Evolutionary conservation across 2,329 filamentous ascomycete genomes (phyloP), one percentile per base, ranked within the genome.

Genomic region (Alternaria metachromatica): DNA sequence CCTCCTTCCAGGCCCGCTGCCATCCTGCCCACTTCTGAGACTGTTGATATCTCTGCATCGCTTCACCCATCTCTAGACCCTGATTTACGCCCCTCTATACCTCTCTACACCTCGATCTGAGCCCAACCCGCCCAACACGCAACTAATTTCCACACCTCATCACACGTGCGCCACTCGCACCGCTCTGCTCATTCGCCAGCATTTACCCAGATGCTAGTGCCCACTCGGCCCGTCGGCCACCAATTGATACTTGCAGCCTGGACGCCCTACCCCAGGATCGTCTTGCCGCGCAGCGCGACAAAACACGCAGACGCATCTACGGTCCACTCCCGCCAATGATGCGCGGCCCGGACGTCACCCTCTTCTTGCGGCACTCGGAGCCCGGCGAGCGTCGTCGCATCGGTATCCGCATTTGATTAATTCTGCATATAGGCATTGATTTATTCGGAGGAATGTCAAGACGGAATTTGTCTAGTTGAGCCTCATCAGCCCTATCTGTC

Each of bases 181-280:
- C 18, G 6, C n/a, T 2, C 25, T 63, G 55, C 51, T 49, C 48
- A 70, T 70, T 70, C 63, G 66, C 57, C 41, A 28, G 50, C 20
- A 60, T 53, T 60, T 58, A 46, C 55, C 58, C 51, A 67, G 21
- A 21, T 49, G 49, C 37, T 60, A 46, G 56, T 28, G 43, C 44
- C 11, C 18, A 30, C 37, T 61, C 63, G 57, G 51, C 59, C 61
- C 56, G 55, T 63, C 30, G 55, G 33, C 56, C 58, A 53, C 68
- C 64, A 72, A 69, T 72, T 50, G 44, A 21, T 67, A 66, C 45
- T 37, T 51, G 49, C 49, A 51, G 21, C n/a, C 60, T 46, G 46
- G 45, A 58, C 64, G 53, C 57, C 64, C 58, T 72, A 74, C 72
- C 72, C 70, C 73, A 70, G 56, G 72, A 73, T 72, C 43, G 18